Percentiles rank a stretch among this genome's conserved stretches.
phyloP scores from a whole-genome alignment of 306 rosid genomes.

The Vigna unguiculata region DNA sequence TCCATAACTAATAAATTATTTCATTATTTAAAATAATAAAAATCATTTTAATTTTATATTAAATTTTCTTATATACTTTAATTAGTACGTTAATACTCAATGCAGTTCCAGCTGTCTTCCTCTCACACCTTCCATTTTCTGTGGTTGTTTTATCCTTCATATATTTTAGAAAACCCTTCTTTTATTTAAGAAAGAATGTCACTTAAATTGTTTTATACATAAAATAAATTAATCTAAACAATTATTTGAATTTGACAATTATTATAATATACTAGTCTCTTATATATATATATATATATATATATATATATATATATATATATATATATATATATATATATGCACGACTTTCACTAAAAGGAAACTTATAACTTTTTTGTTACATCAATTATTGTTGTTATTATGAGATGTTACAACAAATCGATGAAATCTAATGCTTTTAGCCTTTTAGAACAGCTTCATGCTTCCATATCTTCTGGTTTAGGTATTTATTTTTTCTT shows the following conservation, averaged over 20 bases:
- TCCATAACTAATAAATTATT: too few relatives aligned
- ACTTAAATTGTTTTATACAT: not conserved
- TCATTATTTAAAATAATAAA: too few relatives aligned
- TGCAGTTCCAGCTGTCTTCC: not conserved
- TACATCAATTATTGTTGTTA: not conserved
- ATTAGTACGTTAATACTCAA: too few relatives aligned
- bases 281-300: too few relatives aligned
- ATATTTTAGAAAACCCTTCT: not conserved
- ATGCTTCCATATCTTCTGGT: conserved; percentile 5
- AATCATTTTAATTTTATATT: too few relatives aligned
- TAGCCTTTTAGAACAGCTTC: not conserved
- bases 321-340: not conserved
- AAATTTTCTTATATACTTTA: too few relatives aligned
- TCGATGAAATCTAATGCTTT: not conserved
- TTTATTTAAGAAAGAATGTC: not conserved
- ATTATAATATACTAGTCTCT: too few relatives aligned
- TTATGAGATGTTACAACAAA: conserved; percentile 10
- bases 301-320: too few relatives aligned
- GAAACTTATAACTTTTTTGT: conserved; percentile 14
- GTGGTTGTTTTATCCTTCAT: not conserved
- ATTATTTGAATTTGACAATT: too few relatives aligned
- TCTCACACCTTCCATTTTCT: not conserved
- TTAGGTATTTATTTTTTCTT: not conserved
- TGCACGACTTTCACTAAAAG: not conserved
- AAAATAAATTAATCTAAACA: conserved; percentile 9